Percentiles rank a stretch among this genome's conserved stretches.
These are phyloP conservation scores for Entomortierella beljakovae DNA, from an alignment of 192 early-diverging fungal species.

Conservation along the genomic window DNA sequence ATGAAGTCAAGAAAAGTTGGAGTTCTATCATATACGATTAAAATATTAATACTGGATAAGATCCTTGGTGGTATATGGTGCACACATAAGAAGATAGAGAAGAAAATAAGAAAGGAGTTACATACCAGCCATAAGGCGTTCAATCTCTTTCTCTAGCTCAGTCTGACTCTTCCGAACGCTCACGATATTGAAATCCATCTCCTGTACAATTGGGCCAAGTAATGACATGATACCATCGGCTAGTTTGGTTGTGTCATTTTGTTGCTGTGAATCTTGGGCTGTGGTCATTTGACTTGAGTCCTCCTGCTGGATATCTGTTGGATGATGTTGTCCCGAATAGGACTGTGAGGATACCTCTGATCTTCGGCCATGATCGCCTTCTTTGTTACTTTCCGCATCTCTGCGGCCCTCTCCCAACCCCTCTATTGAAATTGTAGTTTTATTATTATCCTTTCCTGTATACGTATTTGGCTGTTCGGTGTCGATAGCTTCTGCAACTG, in stretches of 20 bases:
- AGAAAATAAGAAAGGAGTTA: neutral
- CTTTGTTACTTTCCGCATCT: too few relatives aligned
- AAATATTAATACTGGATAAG: neutral
- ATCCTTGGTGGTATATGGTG: neutral
- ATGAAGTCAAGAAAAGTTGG: constrained; percentile 60
- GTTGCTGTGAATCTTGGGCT: constrained; percentile 4
- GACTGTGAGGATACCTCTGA: too few relatives aligned
- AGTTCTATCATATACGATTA: constrained; percentile 55
- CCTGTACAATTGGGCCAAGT: constrained; percentile 59
- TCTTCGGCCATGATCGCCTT: too few relatives aligned
- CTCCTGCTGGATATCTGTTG: neutral
- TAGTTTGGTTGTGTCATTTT: constrained; percentile 30
- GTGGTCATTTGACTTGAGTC: neutral
- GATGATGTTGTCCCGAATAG: neutral
- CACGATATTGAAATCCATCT: constrained; percentile 64
- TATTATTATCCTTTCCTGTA: too few relatives aligned
- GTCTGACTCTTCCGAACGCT: constrained; percentile 62
- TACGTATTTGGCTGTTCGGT: neutral
- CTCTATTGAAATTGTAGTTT: too few relatives aligned
- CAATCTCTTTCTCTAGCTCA: constrained; percentile 69
- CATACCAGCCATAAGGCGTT: constrained; percentile 66
- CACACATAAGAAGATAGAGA: neutral
- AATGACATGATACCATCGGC: constrained; percentile 57
- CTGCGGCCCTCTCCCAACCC: too few relatives aligned
- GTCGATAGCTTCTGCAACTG: constrained; percentile 26